phyloP scores from a whole-genome alignment of 345 rosid species.

The Combretum micranthum region DNA sequence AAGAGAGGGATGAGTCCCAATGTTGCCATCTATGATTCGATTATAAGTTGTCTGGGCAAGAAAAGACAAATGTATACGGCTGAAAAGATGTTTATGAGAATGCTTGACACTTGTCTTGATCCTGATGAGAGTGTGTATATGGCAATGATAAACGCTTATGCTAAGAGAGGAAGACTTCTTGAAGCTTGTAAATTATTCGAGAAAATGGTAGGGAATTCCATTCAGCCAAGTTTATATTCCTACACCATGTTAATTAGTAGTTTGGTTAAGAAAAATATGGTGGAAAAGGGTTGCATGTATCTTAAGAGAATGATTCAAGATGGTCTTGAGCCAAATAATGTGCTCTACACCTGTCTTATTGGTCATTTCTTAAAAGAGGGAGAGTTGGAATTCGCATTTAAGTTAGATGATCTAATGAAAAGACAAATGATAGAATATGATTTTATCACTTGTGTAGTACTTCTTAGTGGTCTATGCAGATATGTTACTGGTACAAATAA shows the following conservation, averaged over 20 bases:
- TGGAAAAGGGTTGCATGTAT: slow-evolving; percentile 46
- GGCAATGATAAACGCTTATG: slow-evolving; percentile 70
- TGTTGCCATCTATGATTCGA: slow-evolving; percentile 52
- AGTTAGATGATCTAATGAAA: slow-evolving; percentile 45
- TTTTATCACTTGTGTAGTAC: slow-evolving; percentile 25
- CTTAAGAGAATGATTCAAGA: slow-evolving; percentile 56
- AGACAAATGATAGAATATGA: slow-evolving; percentile 35
- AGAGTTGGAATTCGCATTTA: slow-evolving; percentile 43
- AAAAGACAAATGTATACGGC: slow-evolving; percentile 43
- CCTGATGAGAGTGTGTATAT: slow-evolving; percentile 57
- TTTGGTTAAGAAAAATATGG: slow-evolving; percentile 48
- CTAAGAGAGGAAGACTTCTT: slow-evolving; percentile 27
- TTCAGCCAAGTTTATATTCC: slow-evolving; percentile 40
- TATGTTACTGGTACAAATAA: slow-evolving; percentile 12
- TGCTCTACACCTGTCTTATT: slow-evolving; percentile 47
- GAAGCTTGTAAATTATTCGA: slow-evolving; percentile 54
- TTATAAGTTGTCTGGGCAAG: slow-evolving; percentile 42
- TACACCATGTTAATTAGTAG: slow-evolving; percentile 59
- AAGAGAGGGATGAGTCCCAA: slow-evolving; percentile 48
- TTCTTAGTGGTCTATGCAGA: slow-evolving; percentile 45
- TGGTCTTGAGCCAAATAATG: slow-evolving; percentile 48
- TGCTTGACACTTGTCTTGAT: slow-evolving; percentile 53
- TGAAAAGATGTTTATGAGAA: slow-evolving; percentile 44
- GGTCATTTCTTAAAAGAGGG: slow-evolving; percentile 42
- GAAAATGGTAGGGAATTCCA: slow-evolving; percentile 36